Conservation (phyloP, 2,329 filamentous ascomycete species). For the Hypoxylon sp. region DNA sequence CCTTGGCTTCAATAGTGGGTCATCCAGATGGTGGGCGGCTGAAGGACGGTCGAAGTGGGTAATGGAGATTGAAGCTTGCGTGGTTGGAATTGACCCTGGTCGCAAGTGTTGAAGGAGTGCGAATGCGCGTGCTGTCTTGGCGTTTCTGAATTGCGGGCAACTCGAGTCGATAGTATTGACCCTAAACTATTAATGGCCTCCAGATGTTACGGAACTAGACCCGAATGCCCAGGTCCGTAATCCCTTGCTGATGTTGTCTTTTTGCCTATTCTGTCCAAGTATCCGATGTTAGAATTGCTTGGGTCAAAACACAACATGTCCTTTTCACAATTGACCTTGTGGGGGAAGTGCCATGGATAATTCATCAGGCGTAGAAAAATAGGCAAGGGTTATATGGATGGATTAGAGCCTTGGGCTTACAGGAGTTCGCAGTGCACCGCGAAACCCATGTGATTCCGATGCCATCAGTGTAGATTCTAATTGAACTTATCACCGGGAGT, state of each 20-base stretch:
- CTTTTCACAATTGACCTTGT: too few species aligned
- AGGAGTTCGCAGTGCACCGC: too few species aligned
- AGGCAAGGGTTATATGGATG: slow-evolving; percentile 18
- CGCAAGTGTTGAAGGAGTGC: slow-evolving; percentile 24
- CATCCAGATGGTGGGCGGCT: slow-evolving; percentile 41
- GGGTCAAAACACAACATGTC: slow-evolving; percentile 8
- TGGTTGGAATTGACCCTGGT: slow-evolving; percentile 28
- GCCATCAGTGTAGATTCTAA: too few species aligned
- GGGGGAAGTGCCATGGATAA: too few species aligned
- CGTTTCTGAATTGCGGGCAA: slow-evolving; percentile 39
- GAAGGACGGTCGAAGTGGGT: slow-evolving; percentile 26
- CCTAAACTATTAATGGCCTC: slow-evolving; percentile 31
- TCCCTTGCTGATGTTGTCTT: slow-evolving; percentile 17
- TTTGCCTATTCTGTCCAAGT: slow-evolving; percentile 26
- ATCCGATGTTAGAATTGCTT: slow-evolving; percentile 24
- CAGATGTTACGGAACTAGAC: slow-evolving; percentile 26
- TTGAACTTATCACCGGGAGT: too few species aligned
- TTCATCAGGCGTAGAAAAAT: too few species aligned
- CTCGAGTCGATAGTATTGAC: slow-evolving; percentile 31
- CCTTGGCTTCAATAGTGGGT: slow-evolving; percentile 39
- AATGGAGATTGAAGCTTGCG: slow-evolving; percentile 34
- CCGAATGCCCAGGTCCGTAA: slow-evolving; percentile 28
- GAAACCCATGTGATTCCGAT: too few species aligned
- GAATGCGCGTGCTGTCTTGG: slow-evolving; percentile 34
- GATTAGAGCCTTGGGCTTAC: too few species aligned